Base-by-base conservation (phyloP, 2,329 filamentous ascomycete genomes). In the Fusarium nelsonii region DNA sequence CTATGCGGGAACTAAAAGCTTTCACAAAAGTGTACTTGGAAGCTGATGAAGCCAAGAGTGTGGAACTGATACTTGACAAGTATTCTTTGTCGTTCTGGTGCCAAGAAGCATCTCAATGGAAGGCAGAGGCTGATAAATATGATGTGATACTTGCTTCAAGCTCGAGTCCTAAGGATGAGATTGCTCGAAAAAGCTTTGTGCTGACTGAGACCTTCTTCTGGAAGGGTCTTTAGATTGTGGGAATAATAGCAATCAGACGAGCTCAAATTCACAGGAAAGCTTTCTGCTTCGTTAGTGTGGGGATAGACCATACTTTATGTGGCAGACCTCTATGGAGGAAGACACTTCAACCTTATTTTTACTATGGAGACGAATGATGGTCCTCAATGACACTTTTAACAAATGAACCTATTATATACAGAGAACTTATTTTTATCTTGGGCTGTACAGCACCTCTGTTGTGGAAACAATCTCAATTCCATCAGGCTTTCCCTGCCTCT, bases 31-130 rank as follows among this genome's bases (percentile, higher is more conserved):
- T 58, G 3, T 37, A 34, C 2, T 1, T 71, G 11, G 33, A 51
- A 3, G 36, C 48, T 0, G 8, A 36, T 6, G 57, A 69, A 41
- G 50, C 41, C 0, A 63, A 67, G 37, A 49, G 23, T 0, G 57
- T 58, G 7, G 20, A 41, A 1, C 10, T 71, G 8, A 52, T 23
- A 6, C 54, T 71, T 4, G 68, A 71, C 2, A 71, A 71, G 10
- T 71, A 71, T 26, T 71, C 68, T 0, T 2, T 71, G 12, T 71
- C 68, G 0, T 69, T 71, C 3, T 71, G 68, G 68, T 66, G 55
- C 0, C 68, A 71, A 37, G 68, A 71, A 8, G 20, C 10, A 10
- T 66, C 54, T 1, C 63, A 50, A 14, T 71, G 68, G 68, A 67
- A 71, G 11, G 68, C 68, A 7, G 68, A 71, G 26, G 68, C 60